Percentiles rank a stretch among this genome's conserved stretches.
phyloP scores from a whole-genome alignment of 2,329 filamentous ascomycete species.

The Thelonectria rubi region DNA sequence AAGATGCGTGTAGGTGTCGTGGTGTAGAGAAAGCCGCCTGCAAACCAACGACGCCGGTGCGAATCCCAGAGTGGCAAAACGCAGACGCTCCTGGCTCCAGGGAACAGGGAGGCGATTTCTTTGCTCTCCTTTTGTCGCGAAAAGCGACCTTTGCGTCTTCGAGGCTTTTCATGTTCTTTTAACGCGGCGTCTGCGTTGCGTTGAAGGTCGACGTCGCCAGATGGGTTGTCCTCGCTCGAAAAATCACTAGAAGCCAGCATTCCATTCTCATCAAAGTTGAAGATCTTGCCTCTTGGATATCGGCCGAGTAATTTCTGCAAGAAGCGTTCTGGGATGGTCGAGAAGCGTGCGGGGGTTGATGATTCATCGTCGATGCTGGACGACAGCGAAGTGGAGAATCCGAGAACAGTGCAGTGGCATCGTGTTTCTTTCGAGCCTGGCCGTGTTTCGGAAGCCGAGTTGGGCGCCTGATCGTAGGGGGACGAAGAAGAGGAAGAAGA shows the following conservation, averaged over 20 bases:
- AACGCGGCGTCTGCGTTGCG: neutral
- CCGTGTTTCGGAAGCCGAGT: neutral
- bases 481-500: neutral
- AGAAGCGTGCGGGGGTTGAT: conserved; percentile 23
- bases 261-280: conserved; percentile 54
- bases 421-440: conserved; percentile 28
- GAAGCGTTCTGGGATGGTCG: conserved; percentile 49
- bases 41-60: conserved; percentile 57
- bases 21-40: conserved; percentile 61
- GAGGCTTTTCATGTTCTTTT: conserved; percentile 5
- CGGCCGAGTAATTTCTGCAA: conserved; percentile 53
- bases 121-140: conserved; percentile 30
- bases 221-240: conserved; percentile 33
- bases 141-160: conserved; percentile 7
- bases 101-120: conserved; percentile 49
- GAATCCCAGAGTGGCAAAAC: conserved; percentile 60
- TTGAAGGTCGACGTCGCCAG: neutral
- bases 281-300: conserved; percentile 58
- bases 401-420: conserved; percentile 47
- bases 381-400: conserved; percentile 47
- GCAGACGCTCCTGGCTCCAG: conserved; percentile 55
- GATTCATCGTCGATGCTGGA: conserved; percentile 47
- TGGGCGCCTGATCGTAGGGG: neutral
- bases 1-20: conserved; percentile 54
- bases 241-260: conserved; percentile 46